Base-by-base conservation (phyloP, 1,284 basidiomycete species). In the Schizophyllum amplum region DNA sequence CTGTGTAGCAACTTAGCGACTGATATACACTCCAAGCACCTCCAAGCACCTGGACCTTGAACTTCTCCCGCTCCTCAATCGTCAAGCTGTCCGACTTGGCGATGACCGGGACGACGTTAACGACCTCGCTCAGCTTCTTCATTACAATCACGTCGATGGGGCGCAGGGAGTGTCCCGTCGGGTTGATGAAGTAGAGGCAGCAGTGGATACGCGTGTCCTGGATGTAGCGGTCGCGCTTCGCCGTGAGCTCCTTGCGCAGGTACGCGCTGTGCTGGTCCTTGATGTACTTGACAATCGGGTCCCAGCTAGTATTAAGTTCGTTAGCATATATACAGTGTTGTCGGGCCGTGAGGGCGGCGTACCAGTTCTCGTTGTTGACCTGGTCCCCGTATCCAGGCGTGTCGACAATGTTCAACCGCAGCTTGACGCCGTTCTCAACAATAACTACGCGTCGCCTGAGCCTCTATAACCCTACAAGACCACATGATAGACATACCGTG, bases 201-300 rank as follows among this genome's bases (percentile, higher is more conserved):
- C 94, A 98, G 80, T 99, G 96, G 63, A 99, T 97, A 61, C 97
- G 90, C 21, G 96, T 98, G 76, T 99, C 97, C 69, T 92, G 90
- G 67, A 99, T 99, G 78, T 95, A 93, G 60, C 94, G 89, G 79
- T 99, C 97, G 64, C 97, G 89, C 90, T 95, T 94, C 5, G 97
- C 96, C 4, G 97, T 99, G 61, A 99, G 82, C 78, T 99, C 96
- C 77, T 99, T 99, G 71, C 97, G 90, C 58, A 99, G 85, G 76
- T 98, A 99, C 51, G 95, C 93, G 68, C 92, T 95, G 79, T 99
- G 96, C 72, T 99, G 96, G 79, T 99, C 97, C 77, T 94, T 92
- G 76, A 98, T 98, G 75, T 98, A 97, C 76, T 97, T 97, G 72
- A 98, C 83, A 66, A 98, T 98, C 25, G 96, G 92, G 69, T 99